Evolutionary conservation across 208 protist genomes (phyloP), one percentile per base, ranked within the genome.

Genomic region (Trypanosomatidae sp.): DNA sequence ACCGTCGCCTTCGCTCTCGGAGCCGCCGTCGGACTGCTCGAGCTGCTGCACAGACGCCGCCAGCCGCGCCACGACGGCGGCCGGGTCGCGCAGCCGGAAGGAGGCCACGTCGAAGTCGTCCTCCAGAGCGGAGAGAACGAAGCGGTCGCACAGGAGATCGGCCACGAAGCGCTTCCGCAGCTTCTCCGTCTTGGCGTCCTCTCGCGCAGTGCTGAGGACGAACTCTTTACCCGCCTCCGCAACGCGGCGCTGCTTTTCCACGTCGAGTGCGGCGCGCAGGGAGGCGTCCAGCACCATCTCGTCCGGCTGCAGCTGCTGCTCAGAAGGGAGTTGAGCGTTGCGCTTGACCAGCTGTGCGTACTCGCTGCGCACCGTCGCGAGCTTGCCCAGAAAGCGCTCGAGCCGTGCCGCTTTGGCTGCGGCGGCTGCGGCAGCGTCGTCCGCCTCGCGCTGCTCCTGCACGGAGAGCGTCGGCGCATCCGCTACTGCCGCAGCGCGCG

Each of bases 361-460:
- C 44, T 80, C 75, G 19, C 70, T 62, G 53, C 95, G 90, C 33
- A 98, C 41, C 50, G 62, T 75, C 30, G 81, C 66, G 28, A 98
- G 43, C 62, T 91, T 88, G 30, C 46, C 73, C 3, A 94, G 56
- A 55, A 96, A 91, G 12, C 44, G 22, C 46, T 94, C 66, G 66
- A 98, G 94, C 56, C 91, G 89, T 36, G 65, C 60, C 62, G 98
- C 87, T 64, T 91, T 91, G 13, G 65, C 88, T 1, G 85, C 84
- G 53, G 85, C 77, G 0, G 69, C 79, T 13, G 67, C 56, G 56
- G 92, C 91, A 22, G 77, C 70, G 67, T 99, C 97, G 53, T 95
- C 89, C 25, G 91, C 94, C 56, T 97, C 94, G 79, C 98, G 98
- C 65, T 96, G 91, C 79, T 99, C 92, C 77, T 98, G 85, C 47